Evolutionary conservation across 257 asterid species (phyloP), one percentile per base, ranked within the genome.

Genomic region (Nicotiana benthamiana): DNA sequence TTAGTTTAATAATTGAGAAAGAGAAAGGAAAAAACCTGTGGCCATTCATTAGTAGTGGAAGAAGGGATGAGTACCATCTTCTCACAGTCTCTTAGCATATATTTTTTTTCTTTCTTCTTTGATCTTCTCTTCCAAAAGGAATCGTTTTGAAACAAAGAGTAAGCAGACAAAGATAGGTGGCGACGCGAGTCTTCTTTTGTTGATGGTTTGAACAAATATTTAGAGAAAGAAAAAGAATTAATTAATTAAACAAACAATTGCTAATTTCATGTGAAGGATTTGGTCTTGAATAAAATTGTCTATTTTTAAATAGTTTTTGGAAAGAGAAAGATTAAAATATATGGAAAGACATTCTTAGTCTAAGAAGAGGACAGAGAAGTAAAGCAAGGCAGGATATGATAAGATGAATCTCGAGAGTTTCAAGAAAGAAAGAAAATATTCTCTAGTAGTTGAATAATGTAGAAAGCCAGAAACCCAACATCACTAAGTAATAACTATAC

Each of bases 141-240:
- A 87, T 90, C 88, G 84, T 80, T 75, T 87, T 65, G 76, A 88
- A 86, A 85, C 93, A 88, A 89, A 80, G 82, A 79, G 87, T 80
- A 76, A 82, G 72, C 67, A 83, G 96, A 89, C 98, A 92, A 87
- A 88, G 83, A 86, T 83, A 82, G 92, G 89, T 89, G 90, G 87
- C 86, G 88, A 87, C 86, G 84, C 76, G 89, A 81, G 87, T 81
- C 84, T 81, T 83, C 80, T 83, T 43, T 26, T 79, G 82, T 86
- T 89, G 87, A 88, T 86, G 88, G 72, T 83, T 79, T 48, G 20
- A 63, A 79, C 81, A 53, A 79, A 36, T 63, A 66, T 84, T 53
- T 32, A 53, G 52, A 16, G 79, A 59, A 30, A 57, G 81, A 53
- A 74, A 59, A 75, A 75, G 66, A 68, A 20, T 43, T 56, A 54